These are phyloP conservation scores for Aspergillus versicolor DNA, from an alignment of 2,329 filamentous ascomycete species.

Conservation along the genomic window DNA sequence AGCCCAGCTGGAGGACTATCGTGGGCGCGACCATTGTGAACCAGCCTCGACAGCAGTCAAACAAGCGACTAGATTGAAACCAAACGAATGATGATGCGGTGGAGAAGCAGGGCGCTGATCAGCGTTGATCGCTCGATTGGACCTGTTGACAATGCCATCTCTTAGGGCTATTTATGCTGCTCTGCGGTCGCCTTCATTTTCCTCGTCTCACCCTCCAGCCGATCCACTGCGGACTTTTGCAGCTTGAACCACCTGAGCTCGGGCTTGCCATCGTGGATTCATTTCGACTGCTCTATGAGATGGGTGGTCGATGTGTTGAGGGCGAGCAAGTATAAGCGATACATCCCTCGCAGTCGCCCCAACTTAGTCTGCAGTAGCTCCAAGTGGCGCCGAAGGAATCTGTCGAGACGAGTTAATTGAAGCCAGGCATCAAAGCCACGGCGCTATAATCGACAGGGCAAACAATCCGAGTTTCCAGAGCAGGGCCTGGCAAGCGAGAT, in stretches of 20 bases:
- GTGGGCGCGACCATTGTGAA: constrained; percentile 4
- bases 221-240: constrained; percentile 2
- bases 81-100: not conserved
- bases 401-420: not conserved
- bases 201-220: constrained; percentile 7
- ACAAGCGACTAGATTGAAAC: not conserved
- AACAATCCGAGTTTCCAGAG: not conserved
- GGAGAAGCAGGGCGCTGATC: constrained; percentile 1
- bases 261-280: not conserved
- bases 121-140: not conserved
- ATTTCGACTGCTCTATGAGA: not conserved
- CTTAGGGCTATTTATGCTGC: constrained; percentile 11
- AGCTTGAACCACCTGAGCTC: not conserved
- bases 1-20: constrained; percentile 25
- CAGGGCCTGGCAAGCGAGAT: not conserved
- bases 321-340: constrained; percentile 3
- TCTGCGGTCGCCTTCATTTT: not conserved
- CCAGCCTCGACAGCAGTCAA: not conserved
- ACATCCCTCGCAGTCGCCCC: not conserved
- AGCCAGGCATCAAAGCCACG: not conserved
- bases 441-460: not conserved
- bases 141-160: constrained; percentile 2
- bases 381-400: constrained; percentile 1
- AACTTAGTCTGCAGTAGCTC: constrained; percentile 5
- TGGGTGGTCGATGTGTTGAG: not conserved